Base-by-base conservation (phyloP, 1,284 basidiomycete species). In the Thecaphora thlaspeos region DNA sequence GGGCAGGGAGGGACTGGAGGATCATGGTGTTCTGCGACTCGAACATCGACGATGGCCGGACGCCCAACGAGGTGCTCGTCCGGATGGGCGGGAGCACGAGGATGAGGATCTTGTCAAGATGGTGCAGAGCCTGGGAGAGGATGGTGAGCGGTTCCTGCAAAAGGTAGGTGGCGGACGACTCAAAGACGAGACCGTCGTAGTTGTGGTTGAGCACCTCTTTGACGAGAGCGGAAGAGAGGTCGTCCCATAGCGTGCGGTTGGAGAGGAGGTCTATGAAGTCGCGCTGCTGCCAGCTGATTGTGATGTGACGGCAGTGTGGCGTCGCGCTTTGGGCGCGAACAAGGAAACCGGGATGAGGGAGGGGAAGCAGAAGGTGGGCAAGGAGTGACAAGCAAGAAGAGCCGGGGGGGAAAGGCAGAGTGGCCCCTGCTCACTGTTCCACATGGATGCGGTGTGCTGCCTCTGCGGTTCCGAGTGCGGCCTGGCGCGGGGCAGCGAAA, bases 131-230 rank as follows among this genome's bases (percentile, higher is more conserved):
- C 19, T 42, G 11, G 24, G 48, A 10, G 32, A 61, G 43, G 19
- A 43, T 19, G 22, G 41, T 24, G 12, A 69, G 43, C 1, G 65
- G 60, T 22, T 65, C 62, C 28, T 53, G 54, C 17, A 71, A 49
- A 0, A 68, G 47, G 46, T 68, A 65, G 0, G 56, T 51, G 1
- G 67, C 69, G 0, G 47, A 56, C 4, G 51, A 49, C 34, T 69
- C 67, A 8, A 69, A 45, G 0, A 66, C 60, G 1, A 61, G 15
- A 2, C 67, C 67, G 23, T 66, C 56, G 41, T 69, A 66, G 0
- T 19, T 18, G 3, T 24, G 23, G 4, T 28, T 26, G 3, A 19
- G 9, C 0, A 66, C 56, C 28, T 59, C 57, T n/a, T 7, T 24
- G 10, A 51, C 40, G 48, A 69, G 56, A 32, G 51, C 1, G 2